Evolutionary conservation across 78 protist genomes (phyloP), one percentile per base, ranked within the genome.

Genomic region (Polysphondylium violaceum): DNA sequence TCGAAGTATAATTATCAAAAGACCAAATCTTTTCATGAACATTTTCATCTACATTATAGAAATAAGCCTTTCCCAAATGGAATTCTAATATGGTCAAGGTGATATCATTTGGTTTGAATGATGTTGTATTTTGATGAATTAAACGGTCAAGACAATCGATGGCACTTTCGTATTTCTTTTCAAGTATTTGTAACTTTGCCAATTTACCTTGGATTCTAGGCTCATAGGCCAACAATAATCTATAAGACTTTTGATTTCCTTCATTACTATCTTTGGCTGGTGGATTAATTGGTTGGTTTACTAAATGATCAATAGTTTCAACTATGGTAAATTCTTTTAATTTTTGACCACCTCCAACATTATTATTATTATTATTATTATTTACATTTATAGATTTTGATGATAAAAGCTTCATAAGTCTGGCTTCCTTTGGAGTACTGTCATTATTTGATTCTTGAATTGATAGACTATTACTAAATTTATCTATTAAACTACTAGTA

Each of bases 51-150:
- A 31, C 74, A 8, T n/a, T 25, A 23, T 43, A 23, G 23, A 58
- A 69, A 36, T 83, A 83, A 0, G 91, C 91, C 38, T 79, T 60
- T 58, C 91, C 91, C 27, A 83, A 40, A 44, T 83, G 91, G 17
- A 69, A 69, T n/a, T 83, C 81, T 27, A 83, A 31, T 19, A 72
- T 72, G 21, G 78, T 50, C 31, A 36, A 19, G 7, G 78, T 72
- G 19, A 72, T 72, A 33, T 72, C 78, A 50, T 50, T 55, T 33
- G 0, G 23, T 31, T 6, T n/a, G 40, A 51, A 51, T 3, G 21
- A 3, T 43, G 1, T 35, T 25, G 17, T 65, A 44, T 23, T 38
- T 65, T 36, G 11, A 19, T 69, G 51, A n/a, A 83, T 43, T 12
- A 83, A 9, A n/a, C n/a, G n/a, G 23, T 83, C 91, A 14, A 83